Evolutionary conservation across 176 grass and related monocot species (phyloP).

Genomic region (Bonia amplexicaulis): DNA sequence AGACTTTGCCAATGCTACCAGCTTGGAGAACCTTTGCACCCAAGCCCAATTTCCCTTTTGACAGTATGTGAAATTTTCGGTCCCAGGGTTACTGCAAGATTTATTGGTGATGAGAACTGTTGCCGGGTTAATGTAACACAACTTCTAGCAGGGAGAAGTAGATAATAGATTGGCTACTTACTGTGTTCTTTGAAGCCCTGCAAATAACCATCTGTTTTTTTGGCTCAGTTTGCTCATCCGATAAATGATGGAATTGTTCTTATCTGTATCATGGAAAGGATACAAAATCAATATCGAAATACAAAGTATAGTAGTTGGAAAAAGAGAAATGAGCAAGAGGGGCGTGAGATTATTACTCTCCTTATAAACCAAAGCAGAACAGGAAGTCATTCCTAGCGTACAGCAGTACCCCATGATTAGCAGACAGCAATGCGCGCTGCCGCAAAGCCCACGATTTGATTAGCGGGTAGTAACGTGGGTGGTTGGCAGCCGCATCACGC

Average conservation of each 20-base stretch:
- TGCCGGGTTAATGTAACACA: neutral
- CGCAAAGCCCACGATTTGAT: too few species aligned
- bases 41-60: constrained; percentile 58
- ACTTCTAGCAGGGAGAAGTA: neutral
- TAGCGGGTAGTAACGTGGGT: too few species aligned
- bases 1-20: constrained; percentile 56
- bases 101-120: neutral
- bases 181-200: constrained; percentile 58
- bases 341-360: constrained; percentile 39
- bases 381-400: constrained; percentile 4
- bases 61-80: constrained; percentile 62
- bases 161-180: constrained; percentile 12
- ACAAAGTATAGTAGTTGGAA: neutral
- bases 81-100: constrained; percentile 57
- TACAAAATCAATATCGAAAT: constrained; percentile 18
- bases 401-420: too few species aligned
- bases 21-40: constrained; percentile 63
- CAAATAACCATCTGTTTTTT: constrained; percentile 39
- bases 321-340: neutral
- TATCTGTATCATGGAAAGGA: constrained; percentile 21
- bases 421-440: too few species aligned
- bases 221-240: constrained; percentile 41
- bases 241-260: constrained; percentile 40
- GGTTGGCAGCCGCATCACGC: too few species aligned
- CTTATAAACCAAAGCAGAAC: constrained; percentile 28